Evolutionary conservation across 2,329 filamentous ascomycete genomes (phyloP).

Genomic region (Aspergillus hiratsukae): DNA sequence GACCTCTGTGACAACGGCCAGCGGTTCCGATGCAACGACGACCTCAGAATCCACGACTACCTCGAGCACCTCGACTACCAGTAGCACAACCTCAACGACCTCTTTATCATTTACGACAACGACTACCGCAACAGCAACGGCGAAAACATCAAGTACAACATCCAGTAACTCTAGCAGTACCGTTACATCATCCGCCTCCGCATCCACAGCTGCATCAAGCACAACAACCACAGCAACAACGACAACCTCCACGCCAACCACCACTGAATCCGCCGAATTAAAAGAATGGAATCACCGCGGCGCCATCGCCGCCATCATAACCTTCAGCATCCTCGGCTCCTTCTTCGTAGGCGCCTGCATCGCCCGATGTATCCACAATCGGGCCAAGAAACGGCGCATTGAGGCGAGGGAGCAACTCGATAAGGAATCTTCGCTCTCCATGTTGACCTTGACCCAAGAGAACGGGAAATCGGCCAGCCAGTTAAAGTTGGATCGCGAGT

Average conservation of each 20-base stretch:
- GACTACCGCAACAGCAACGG: background rate
- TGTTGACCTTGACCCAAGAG: background rate
- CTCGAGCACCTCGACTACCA: background rate
- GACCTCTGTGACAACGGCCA: too few species aligned
- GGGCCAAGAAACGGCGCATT: background rate
- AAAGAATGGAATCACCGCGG: background rate
- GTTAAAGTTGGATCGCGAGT: background rate
- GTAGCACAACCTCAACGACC: background rate
- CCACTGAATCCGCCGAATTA: background rate
- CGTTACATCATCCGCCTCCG: background rate
- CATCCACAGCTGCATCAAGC: too few species aligned
- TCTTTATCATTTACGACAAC: background rate
- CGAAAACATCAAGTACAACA: background rate
- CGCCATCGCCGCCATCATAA: background rate
- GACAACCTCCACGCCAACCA: background rate
- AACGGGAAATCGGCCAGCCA: background rate
- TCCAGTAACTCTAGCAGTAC: background rate
- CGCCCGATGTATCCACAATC: background rate
- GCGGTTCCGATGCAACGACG: background rate
- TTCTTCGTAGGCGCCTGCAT: background rate
- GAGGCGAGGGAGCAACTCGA: background rate
- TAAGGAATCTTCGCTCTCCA: background rate
- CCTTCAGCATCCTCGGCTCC: background rate
- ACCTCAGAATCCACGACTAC: background rate
- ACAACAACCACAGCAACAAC: background rate